phyloP scores from a whole-genome alignment of 257 asterid species.

The Rehmannia glutinosa region DNA sequence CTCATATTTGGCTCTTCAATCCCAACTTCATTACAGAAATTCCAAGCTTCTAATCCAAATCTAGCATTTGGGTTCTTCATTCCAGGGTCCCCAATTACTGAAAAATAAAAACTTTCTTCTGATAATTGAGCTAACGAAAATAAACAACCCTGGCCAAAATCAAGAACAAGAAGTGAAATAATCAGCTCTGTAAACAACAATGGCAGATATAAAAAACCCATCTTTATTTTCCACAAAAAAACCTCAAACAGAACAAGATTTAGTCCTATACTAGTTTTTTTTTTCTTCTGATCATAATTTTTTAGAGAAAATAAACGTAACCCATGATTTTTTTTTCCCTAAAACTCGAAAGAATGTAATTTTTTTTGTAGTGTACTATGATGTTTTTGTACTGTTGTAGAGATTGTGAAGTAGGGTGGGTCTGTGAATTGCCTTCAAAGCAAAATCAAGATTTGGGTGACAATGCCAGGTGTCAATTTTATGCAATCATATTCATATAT shows the following conservation, averaged over 20 bases:
- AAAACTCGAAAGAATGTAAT: constrained; percentile 13
- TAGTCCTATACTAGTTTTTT: background rate
- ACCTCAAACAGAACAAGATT: background rate
- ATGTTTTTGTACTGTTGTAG: too few species aligned
- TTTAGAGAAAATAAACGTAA: background rate
- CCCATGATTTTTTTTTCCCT: background rate
- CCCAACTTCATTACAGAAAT: constrained; percentile 93
- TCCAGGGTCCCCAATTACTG: constrained; percentile 79
- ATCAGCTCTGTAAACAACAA: background rate
- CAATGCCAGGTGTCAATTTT: background rate
- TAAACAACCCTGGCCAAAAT: constrained; percentile 17
- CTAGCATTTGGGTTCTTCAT: constrained; percentile 81
- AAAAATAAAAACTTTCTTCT: constrained; percentile 30
- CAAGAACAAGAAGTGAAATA: constrained; percentile 9
- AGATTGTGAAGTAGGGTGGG: too few species aligned
- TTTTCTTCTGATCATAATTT: background rate
- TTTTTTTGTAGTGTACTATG: background rate
- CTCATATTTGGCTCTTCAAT: constrained; percentile 68
- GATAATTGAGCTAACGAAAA: constrained; percentile 13
- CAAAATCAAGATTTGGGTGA: constrained; percentile 2
- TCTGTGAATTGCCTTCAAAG: constrained; percentile 27
- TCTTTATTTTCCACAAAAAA: background rate
- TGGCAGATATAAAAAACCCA: constrained; percentile 13
- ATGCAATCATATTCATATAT: too few species aligned
- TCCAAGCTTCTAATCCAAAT: constrained; percentile 87